phyloP scores from a whole-genome alignment of 805 yeast species.

The Pichia gijzeniarum region DNA sequence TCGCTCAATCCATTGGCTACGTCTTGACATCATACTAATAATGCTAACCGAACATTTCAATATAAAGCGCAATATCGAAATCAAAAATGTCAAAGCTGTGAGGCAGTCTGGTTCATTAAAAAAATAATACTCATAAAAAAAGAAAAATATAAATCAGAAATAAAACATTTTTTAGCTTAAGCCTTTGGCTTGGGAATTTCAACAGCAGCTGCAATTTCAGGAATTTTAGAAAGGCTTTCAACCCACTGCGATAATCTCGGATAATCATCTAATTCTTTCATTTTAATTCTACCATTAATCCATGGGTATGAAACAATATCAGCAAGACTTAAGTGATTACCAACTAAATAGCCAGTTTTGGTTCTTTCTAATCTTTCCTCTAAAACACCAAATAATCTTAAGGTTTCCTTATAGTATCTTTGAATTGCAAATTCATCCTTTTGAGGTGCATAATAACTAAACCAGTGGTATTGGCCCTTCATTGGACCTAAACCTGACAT shows the following conservation, averaged over 20 bases:
- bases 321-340: slow-evolving; percentile 52
- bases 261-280: slow-evolving; percentile 25
- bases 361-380: slow-evolving; percentile 45
- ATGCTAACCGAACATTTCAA: too few species aligned
- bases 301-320: slow-evolving; percentile 49
- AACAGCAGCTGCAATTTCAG: slow-evolving; percentile 31
- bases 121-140: too few species aligned
- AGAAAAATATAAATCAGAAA: too few species aligned
- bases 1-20: too few species aligned
- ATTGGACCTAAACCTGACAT: slow-evolving; percentile 56
- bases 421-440: slow-evolving; percentile 48
- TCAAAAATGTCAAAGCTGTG: too few species aligned
- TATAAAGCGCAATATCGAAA: too few species aligned
- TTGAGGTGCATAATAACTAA: slow-evolving; percentile 39
- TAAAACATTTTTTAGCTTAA: not conserved
- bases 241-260: slow-evolving; percentile 39
- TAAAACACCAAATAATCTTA: slow-evolving; percentile 47
- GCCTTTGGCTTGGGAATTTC: slow-evolving; percentile 14
- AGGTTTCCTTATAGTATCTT: slow-evolving; percentile 45
- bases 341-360: slow-evolving; percentile 50
- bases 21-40: too few species aligned
- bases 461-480: slow-evolving; percentile 56
- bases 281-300: slow-evolving; percentile 26
- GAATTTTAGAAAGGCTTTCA: slow-evolving; percentile 28
- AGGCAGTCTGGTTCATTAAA: too few species aligned